phyloP scores from a whole-genome alignment of 176 grass and related monocot species.

The Alloteropsis semialata region DNA sequence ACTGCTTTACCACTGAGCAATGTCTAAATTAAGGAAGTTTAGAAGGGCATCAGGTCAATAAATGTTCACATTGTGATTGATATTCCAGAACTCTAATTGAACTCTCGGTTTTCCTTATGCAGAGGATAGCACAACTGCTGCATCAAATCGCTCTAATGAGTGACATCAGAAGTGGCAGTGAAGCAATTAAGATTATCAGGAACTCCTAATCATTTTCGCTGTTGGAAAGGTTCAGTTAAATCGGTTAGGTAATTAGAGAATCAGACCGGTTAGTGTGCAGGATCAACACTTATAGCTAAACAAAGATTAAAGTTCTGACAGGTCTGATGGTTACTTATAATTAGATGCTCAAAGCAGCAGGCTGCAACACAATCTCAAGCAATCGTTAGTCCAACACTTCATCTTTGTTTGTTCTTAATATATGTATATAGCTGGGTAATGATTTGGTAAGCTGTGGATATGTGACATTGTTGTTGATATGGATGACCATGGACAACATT shows the following conservation, averaged over 20 bases:
- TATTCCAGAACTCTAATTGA: not conserved
- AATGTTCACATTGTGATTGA: not conserved
- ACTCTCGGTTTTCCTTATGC: constrained; percentile 18
- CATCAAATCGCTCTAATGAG: constrained; percentile 57
- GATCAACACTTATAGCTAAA: constrained; percentile 5
- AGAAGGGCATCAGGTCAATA: not conserved
- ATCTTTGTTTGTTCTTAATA: not conserved
- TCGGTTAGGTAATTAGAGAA: not conserved
- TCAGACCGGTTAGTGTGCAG: not conserved
- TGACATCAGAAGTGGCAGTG: constrained; percentile 36
- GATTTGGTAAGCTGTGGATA: not conserved
- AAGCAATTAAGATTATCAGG: constrained; percentile 36
- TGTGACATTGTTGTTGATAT: not conserved
- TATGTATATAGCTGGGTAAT: constrained; percentile 29
- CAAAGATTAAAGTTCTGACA: not conserved
- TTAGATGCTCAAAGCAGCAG: not conserved
- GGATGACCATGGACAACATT: not conserved
- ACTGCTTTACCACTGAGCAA: not conserved
- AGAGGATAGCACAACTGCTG: constrained; percentile 51
- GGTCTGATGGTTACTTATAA: not conserved
- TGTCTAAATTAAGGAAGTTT: not conserved
- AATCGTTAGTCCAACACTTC: not conserved
- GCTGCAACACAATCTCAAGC: not conserved
- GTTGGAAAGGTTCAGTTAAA: not conserved
- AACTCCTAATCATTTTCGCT: constrained; percentile 11